Evolutionary conservation across 306 rosid genomes (phyloP), one percentile per base, ranked within the genome.

Genomic region (Cucurbita moschata): DNA sequence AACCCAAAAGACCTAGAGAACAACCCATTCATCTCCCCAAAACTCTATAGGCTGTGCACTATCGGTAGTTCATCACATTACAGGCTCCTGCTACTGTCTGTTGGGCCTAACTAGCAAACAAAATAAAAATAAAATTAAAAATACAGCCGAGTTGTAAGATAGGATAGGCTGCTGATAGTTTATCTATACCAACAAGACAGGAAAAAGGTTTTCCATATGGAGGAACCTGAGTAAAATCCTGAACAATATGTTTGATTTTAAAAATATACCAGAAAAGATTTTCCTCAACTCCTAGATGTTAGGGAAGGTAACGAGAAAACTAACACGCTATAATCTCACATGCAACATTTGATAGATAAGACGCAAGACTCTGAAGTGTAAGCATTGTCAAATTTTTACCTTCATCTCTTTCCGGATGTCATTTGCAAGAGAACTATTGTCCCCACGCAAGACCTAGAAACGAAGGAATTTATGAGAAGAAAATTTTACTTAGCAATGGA

Each of bases 321-420:
- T 39, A 15, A 39, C 51, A 40, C 40, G 71, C 35, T 40, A n/a
- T 50, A 38, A 9, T 40, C 26, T 9, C 26, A 18, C 51, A 65
- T 40, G 6, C n/a, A 10, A 64, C 35, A 42, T 64, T 66, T 67
- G 56, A 38, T 6, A 67, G 6, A 12, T 66, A 21, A 46, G 55
- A 46, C 46, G 12, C 73, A 67, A 67, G 46, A 79, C 53, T 52
- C 35, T 38, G 47, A 77, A 72, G 54, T 67, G 60, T 21, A 21
- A 51, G 76, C 69, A 75, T 64, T 13, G 15, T 5, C 11, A 66
- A 23, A 67, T 11, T 44, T 47, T 68, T 77, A 91, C 99, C 99
- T 94, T 94, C 96, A 94, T 94, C 85, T 94, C 99, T 86, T 91
- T 94, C 73, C 97, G 89, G 75, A 94, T 94, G 88, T 94, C 99